Evolutionary conservation across 75 land plant genomes (phyloP).

Genomic region (Sequoiadendron giganteum): DNA sequence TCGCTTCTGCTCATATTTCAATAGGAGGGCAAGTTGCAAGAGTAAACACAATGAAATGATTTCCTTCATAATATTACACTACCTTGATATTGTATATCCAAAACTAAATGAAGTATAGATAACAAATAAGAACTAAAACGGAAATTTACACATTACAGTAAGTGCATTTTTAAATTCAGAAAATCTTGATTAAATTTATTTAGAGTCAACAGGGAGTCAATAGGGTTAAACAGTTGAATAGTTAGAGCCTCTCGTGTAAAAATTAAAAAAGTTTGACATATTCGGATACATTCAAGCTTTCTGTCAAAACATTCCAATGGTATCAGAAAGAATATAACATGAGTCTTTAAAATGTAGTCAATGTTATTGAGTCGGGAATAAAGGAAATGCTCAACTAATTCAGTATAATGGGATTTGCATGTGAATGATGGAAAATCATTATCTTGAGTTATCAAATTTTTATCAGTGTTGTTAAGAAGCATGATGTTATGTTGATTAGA

Average conservation of each 20-base stretch:
- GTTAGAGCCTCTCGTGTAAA: not conserved
- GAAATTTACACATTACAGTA: not conserved
- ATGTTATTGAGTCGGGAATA: no score
- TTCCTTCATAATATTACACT: not conserved
- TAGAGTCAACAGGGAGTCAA: not conserved
- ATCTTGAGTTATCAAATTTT: not conserved
- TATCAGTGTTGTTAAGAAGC: not conserved
- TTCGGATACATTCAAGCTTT: not conserved
- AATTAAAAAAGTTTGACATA: not conserved
- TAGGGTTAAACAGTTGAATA: not conserved
- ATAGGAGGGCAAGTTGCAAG: not conserved
- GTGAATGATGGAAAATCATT: not conserved
- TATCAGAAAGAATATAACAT: not conserved
- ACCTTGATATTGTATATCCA: no score
- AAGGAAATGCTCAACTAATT: no score
- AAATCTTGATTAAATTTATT: not conserved
- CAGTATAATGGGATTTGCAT: not conserved
- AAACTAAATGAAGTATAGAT: not conserved
- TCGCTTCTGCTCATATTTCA: not conserved
- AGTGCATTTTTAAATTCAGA: not conserved
- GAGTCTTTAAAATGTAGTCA: not conserved
- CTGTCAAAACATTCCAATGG: not conserved
- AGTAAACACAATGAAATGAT: not conserved
- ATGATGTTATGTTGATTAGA: not conserved
- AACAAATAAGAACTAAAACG: not conserved